Base-by-base conservation (phyloP, 192 early-diverging fungal species). In the Podila horticola region DNA sequence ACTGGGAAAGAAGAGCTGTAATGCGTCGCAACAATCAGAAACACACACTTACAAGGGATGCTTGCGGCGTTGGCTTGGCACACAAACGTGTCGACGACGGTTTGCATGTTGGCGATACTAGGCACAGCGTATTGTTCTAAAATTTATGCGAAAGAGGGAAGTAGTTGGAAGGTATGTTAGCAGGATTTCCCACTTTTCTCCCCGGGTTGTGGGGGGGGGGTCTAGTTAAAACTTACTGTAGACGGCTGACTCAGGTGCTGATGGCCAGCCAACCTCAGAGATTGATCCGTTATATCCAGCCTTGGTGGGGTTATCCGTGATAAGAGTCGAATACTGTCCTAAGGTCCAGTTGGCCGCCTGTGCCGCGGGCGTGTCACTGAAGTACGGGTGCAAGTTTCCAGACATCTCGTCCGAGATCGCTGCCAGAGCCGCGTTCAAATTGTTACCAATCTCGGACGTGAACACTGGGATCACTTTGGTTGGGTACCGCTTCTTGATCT, bases 241-340 rank as follows among this genome's bases (percentile, higher is more conserved):
- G 11, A 76, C 45, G 7, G 74, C 57, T 11, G 62, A 65, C 11
- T 68, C 67, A 0, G 74, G 74, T 17, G 64, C 76, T 28, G 86
- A 88, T 28, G 91, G 91, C 91, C 91, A 92, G 64, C 91, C 91
- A 41, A 90, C 88, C 84, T 92, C 91, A n/a, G 90, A 89, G 29
- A 91, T 86, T 22, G 87, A 85, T 0, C 90, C 86, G 8, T 84
- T 75, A 67, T 88, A 85, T 38, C 66, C 63, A 13, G 76, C 82
- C 10, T 51, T 29, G 10, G 69, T 74, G 0, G 90, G 88, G n/a
- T 84, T 66, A 1, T 69, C 82, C 30, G 34, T 41, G 24, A 88
- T 82, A 29, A 82, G 64, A 26, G 84, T 58, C 31, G 90, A 65
- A 50, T 82, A 84, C 60, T 90, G 87, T 34, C 69, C 62, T 50